These are phyloP conservation scores for Exophiala lecanii-corni DNA, from an alignment of 2,329 filamentous ascomycete genomes.

Conservation along the genomic window DNA sequence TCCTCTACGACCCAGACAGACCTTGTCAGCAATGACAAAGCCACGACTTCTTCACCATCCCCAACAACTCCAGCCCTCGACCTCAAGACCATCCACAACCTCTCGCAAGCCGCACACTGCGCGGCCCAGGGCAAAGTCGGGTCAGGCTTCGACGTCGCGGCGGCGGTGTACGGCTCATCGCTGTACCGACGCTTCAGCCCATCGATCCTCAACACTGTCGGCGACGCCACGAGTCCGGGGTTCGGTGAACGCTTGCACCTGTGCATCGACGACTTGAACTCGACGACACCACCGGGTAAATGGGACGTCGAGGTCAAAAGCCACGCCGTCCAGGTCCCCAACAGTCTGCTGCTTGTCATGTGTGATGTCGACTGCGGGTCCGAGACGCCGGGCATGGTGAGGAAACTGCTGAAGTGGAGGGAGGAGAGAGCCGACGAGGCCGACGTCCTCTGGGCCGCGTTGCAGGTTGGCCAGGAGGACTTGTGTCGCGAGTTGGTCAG, in stretches of 20 bases:
- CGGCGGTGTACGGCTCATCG: slow-evolving; percentile 87
- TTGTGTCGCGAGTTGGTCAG: slow-evolving; percentile 61
- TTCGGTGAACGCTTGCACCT: slow-evolving; percentile 64
- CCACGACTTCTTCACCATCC: no score
- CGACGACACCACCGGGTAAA: slow-evolving; percentile 27
- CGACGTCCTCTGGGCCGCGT: slow-evolving; percentile 64
- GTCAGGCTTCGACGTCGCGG: slow-evolving; percentile 90
- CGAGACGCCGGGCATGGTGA: slow-evolving; percentile 93
- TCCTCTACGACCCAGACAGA: slow-evolving; percentile 10
- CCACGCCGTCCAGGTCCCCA: slow-evolving; percentile 65
- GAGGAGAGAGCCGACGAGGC: slow-evolving; percentile 60
- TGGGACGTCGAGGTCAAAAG: slow-evolving; percentile 81
- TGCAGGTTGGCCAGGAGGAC: slow-evolving; percentile 70
- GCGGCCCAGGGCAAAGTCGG: slow-evolving; percentile 96
- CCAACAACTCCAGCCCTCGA: slow-evolving; percentile 1
- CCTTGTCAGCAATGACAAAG: neutral
- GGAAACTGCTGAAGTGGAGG: slow-evolving; percentile 80
- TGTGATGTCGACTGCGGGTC: slow-evolving; percentile 94
- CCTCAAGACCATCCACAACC: slow-evolving; percentile 64
- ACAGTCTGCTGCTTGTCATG: slow-evolving; percentile 75
- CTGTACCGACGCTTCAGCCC: slow-evolving; percentile 92
- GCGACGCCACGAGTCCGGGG: slow-evolving; percentile 59
- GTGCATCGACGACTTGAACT: slow-evolving; percentile 57
- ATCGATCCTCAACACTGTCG: slow-evolving; percentile 61
- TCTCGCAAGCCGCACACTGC: slow-evolving; percentile 89